phyloP scores from a whole-genome alignment of 768 basidiomycete species.

The Hortiboletus campestris region DNA sequence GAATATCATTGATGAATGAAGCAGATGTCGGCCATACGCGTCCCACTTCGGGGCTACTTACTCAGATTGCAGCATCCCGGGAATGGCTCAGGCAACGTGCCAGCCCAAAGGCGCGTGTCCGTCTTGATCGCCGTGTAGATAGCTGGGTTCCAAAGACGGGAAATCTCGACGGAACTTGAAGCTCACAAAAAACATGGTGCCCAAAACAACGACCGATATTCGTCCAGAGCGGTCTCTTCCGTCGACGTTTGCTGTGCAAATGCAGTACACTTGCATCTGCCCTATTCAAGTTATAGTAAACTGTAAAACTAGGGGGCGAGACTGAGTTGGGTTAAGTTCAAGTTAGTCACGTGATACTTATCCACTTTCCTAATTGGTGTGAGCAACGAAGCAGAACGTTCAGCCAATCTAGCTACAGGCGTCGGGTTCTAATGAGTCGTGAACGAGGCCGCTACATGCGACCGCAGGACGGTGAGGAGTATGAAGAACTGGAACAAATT shows the following conservation, averaged over 20 bases:
- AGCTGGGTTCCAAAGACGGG: neutral
- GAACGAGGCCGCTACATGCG: slow-evolving; percentile 24
- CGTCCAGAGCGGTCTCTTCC: neutral
- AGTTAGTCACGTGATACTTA: slow-evolving; percentile 16
- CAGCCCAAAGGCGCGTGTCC: slow-evolving; percentile 20
- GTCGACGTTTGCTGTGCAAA: neutral
- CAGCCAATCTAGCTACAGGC: neutral
- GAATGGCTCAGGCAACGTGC: slow-evolving; percentile 4
- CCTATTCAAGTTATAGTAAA: neutral
- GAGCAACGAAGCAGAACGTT: neutral
- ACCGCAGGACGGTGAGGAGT: slow-evolving; percentile 36
- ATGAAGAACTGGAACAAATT: slow-evolving; percentile 67
- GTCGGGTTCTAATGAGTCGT: slow-evolving; percentile 22
- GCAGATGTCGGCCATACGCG: neutral
- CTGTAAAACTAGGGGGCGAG: neutral
- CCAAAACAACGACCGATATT: neutral
- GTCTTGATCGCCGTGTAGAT: slow-evolving; percentile 26
- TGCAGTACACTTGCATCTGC: neutral
- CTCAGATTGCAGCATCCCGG: neutral
- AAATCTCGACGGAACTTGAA: slow-evolving; percentile 11
- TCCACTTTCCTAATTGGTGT: neutral
- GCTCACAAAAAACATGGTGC: neutral
- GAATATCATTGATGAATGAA: slow-evolving; percentile 2
- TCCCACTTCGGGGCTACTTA: slow-evolving; percentile 11
- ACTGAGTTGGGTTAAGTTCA: neutral